These are phyloP conservation scores for Paracorniculantispora psalliotae DNA, from an alignment of 2,329 filamentous ascomycete genomes.

Conservation along the genomic window DNA sequence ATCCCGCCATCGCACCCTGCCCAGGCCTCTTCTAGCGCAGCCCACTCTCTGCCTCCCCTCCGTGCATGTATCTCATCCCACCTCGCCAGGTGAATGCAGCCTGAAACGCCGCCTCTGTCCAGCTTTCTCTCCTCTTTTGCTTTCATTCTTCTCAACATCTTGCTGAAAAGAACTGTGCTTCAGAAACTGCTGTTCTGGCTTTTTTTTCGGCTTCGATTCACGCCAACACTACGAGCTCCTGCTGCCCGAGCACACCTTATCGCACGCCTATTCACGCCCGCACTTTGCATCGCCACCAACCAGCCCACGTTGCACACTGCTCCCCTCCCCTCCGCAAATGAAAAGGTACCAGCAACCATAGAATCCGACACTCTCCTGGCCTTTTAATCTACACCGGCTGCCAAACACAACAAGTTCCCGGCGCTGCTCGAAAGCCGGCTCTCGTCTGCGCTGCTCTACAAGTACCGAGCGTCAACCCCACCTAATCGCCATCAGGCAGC, in stretches of 20 bases:
- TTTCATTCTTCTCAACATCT: neutral
- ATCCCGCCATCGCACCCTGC: neutral
- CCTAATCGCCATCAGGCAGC: slow-evolving; percentile 12
- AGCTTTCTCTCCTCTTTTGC: neutral
- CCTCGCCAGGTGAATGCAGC: slow-evolving; percentile 7
- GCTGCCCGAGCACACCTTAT: neutral
- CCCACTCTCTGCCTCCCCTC: neutral
- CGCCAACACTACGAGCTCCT: neutral
- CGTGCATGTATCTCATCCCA: slow-evolving; percentile 5
- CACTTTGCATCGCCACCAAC: slow-evolving; percentile 3
- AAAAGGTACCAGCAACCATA: neutral
- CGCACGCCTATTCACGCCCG: slow-evolving; percentile 1
- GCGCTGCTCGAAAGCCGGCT: neutral
- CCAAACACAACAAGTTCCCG: neutral
- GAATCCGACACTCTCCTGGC: neutral
- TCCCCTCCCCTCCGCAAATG: neutral
- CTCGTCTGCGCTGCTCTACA: neutral
- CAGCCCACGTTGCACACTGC: neutral
- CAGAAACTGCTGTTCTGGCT: neutral
- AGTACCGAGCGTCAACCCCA: slow-evolving; percentile 1
- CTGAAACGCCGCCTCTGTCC: neutral
- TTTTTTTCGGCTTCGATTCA: neutral
- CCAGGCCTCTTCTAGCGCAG: neutral
- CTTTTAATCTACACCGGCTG: neutral
- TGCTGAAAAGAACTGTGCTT: neutral